A percentile compares a stretch with the other conserved stretches of the same genome.
These are phyloP conservation scores for Fusarium foetens DNA, from an alignment of 2,329 filamentous ascomycete species.

Conservation along the genomic window DNA sequence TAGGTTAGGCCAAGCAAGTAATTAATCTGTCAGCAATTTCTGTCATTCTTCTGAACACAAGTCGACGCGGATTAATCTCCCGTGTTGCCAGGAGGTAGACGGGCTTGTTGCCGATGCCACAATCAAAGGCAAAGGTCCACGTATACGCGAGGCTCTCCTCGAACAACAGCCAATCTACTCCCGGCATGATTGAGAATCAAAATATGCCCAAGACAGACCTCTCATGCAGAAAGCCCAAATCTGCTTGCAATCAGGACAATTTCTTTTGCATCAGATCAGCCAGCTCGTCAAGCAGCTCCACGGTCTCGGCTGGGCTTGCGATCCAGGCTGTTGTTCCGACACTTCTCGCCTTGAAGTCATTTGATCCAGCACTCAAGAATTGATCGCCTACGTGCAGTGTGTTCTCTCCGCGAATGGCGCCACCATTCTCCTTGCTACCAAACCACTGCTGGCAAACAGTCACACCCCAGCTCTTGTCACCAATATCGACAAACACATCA, in stretches of 20 bases:
- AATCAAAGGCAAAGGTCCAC: not conserved
- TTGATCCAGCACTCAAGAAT: conserved; percentile 92
- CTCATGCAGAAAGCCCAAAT: not conserved
- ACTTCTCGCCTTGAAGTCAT: conserved; percentile 94
- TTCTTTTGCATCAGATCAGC: conserved; percentile 61
- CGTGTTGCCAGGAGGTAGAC: not conserved
- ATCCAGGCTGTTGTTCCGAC: conserved; percentile 98
- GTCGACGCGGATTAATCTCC: not conserved
- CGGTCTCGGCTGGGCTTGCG: conserved; percentile 89
- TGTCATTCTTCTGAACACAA: not conserved
- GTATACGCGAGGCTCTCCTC: not conserved
- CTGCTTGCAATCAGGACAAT: conserved; percentile 35
- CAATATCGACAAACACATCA: conserved; percentile 98
- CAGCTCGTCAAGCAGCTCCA: conserved; percentile 87
- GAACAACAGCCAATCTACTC: not conserved
- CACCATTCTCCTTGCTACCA: conserved; percentile 58
- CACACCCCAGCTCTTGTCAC: conserved; percentile 97
- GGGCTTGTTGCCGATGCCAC: not conserved
- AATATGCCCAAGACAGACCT: not conserved
- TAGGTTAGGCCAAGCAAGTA: no score
- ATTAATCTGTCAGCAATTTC: not conserved
- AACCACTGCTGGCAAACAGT: conserved; percentile 93
- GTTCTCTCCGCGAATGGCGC: conserved; percentile 73
- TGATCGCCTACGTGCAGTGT: conserved; percentile 97
- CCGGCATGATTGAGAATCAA: not conserved